These are phyloP conservation scores for Sanghuangporus weigelae DNA, from an alignment of 1,284 basidiomycete species.

Conservation along the genomic window DNA sequence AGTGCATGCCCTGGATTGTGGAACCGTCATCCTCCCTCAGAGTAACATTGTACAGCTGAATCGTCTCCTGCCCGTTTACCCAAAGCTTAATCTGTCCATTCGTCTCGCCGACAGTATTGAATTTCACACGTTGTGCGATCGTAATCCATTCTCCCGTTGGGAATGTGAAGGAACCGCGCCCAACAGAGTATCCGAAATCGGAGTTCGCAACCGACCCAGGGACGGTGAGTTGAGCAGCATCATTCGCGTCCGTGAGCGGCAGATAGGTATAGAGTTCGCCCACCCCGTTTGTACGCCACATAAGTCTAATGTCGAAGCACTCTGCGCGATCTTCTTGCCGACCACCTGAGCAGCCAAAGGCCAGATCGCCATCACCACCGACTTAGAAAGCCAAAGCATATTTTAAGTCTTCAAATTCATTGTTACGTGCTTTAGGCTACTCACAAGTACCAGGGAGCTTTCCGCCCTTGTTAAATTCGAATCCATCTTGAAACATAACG, in stretches of 20 bases:
- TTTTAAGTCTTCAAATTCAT: too few species aligned
- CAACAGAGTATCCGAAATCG: constrained; percentile 27
- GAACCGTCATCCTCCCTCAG: constrained; percentile 21
- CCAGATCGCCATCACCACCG: constrained; percentile 42
- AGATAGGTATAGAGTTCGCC: constrained; percentile 62
- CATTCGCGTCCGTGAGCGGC: constrained; percentile 26
- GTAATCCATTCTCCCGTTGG: constrained; percentile 31
- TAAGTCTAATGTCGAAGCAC: constrained; percentile 21
- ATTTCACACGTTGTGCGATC: constrained; percentile 33
- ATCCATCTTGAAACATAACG: constrained; percentile 17
- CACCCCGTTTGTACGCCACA: constrained; percentile 32
- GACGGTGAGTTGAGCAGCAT: constrained; percentile 13
- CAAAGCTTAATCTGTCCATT: constrained; percentile 23
- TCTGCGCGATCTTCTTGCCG: constrained; percentile 30
- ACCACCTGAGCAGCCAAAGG: constrained; percentile 48
- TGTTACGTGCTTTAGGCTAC: constrained; percentile 20
- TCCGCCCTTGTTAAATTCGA: constrained; percentile 34
- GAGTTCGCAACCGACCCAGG: constrained; percentile 23
- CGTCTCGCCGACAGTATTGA: constrained; percentile 33
- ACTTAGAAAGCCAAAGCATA: constrained; percentile 28
- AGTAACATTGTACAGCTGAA: constrained; percentile 21
- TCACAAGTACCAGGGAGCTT: constrained; percentile 52
- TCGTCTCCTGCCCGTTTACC: constrained; percentile 23
- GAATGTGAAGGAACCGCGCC: constrained; percentile 24
- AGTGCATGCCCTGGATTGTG: constrained; percentile 25